Evolutionary conservation across 768 basidiomycete species (phyloP), one percentile per base, ranked within the genome.

Genomic region (Suillus plorans): DNA sequence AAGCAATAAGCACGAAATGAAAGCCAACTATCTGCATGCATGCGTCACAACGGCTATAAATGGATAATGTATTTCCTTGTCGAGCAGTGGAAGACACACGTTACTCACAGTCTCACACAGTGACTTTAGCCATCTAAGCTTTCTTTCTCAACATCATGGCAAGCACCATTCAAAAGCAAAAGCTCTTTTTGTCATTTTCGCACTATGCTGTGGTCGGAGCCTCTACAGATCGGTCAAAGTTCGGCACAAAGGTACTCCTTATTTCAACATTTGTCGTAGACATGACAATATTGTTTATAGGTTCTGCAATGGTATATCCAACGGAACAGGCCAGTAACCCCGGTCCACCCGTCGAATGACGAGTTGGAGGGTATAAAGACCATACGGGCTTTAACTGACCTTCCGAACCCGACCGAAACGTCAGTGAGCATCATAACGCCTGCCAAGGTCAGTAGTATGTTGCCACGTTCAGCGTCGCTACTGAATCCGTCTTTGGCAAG

Each of bases 131-230:
- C 22, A 39, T 41, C 37, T 41, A 22, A 16, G 37, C 37, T 58
- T 58, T 66, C 60, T 65, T 63, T 20, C 52, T 31, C 1, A 6
- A 31, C 41, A 68, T 64, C 25, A 77, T 77, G 76, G 37, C 60
- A 12, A 70, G 66, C 44, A 71, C 77, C 67, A 70, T 79, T 50
- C 81, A 87, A 64, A 84, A 84, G 64, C 78, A 82, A 69, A 76
- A 73, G 50, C 69, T 73, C 45, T 94, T 94, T 76, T 73, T 94
- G 49, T 79, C 84, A 9, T 84, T 86, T 14, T 80, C 88, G 7
- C 72, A 79, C 66, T 95, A 83, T 63, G 94, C 92, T 39, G 92
- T 95, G 34, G 86, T 92, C 16, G 93, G 94, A 28, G 92, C 92
- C 5, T 94, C 91, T 52, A 93, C 87, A 67, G 89, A 94, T 76